These are phyloP conservation scores for Candida yuanshanica DNA, from an alignment of 805 yeast species.

Conservation along the genomic window DNA sequence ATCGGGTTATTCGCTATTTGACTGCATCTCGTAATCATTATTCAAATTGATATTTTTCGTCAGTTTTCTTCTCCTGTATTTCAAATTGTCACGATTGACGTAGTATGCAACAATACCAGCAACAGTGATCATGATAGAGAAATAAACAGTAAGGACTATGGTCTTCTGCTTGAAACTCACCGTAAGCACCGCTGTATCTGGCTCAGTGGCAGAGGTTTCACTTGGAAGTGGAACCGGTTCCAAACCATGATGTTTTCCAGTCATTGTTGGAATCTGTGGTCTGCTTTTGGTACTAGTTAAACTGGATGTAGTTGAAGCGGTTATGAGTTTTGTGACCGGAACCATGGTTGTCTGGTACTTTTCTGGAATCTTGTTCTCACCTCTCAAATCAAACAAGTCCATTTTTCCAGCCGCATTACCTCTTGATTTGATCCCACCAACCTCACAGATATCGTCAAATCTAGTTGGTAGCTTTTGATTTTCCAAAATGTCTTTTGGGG, in stretches of 20 bases:
- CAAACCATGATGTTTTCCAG: neutral
- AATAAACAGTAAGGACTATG: conserved; percentile 26
- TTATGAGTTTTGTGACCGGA: neutral
- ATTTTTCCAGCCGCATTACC: conserved; percentile 71
- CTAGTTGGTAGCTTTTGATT: conserved; percentile 34
- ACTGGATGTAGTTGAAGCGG: neutral
- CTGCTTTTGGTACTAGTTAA: neutral
- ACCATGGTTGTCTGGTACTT: neutral
- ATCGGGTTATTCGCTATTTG: neutral
- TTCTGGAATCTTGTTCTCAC: conserved; percentile 26
- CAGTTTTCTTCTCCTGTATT: neutral
- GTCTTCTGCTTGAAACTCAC: conserved; percentile 17
- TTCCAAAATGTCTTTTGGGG: conserved; percentile 50
- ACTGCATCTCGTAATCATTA: neutral
- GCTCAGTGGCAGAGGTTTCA: neutral
- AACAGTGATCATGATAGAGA: conserved; percentile 22
- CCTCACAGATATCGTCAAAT: conserved; percentile 44
- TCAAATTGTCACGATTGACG: neutral
- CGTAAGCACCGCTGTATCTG: neutral
- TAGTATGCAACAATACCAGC: conserved; percentile 7
- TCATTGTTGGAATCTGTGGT: neutral
- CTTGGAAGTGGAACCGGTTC: neutral
- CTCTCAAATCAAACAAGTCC: conserved; percentile 49
- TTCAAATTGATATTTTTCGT: neutral
- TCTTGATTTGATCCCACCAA: conserved; percentile 35